These are phyloP conservation scores for Sugiyamaella novakii DNA, from an alignment of 1,139 yeast species.

Conservation along the genomic window DNA sequence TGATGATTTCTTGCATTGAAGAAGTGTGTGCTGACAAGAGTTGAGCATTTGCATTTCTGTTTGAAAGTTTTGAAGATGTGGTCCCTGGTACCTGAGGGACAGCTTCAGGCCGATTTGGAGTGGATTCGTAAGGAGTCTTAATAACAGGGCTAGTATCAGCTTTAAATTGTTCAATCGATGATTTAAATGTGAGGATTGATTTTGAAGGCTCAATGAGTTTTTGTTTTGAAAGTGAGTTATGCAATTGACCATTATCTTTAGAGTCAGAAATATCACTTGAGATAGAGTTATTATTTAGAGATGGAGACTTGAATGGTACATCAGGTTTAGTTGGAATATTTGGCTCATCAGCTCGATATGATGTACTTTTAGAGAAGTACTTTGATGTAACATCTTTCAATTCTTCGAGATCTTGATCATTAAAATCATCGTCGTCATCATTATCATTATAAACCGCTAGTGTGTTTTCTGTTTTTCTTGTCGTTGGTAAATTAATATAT, in stretches of 20 bases:
- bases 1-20: too few relatives aligned
- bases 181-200: background rate
- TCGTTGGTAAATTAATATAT: background rate
- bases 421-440: slow-evolving; percentile 3
- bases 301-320: too few relatives aligned
- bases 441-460: too few relatives aligned
- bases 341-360: background rate
- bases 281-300: too few relatives aligned
- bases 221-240: background rate
- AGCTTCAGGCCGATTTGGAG: background rate
- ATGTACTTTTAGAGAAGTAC: background rate
- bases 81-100: slow-evolving; percentile 11
- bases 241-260: background rate
- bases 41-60: background rate
- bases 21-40: background rate
- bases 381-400: background rate
- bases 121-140: background rate
- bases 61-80: background rate
- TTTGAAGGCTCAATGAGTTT: background rate
- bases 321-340: too few relatives aligned
- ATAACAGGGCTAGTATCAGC: background rate
- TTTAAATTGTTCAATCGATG: slow-evolving; percentile 7
- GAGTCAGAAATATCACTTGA: background rate
- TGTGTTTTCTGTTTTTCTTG: background rate
- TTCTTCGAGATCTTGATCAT: slow-evolving; percentile 9